A percentile compares a stretch with the other conserved stretches of the same genome.
Conservation (phyloP, 2,329 filamentous ascomycete genomes). For the Lithohypha guttulata region DNA sequence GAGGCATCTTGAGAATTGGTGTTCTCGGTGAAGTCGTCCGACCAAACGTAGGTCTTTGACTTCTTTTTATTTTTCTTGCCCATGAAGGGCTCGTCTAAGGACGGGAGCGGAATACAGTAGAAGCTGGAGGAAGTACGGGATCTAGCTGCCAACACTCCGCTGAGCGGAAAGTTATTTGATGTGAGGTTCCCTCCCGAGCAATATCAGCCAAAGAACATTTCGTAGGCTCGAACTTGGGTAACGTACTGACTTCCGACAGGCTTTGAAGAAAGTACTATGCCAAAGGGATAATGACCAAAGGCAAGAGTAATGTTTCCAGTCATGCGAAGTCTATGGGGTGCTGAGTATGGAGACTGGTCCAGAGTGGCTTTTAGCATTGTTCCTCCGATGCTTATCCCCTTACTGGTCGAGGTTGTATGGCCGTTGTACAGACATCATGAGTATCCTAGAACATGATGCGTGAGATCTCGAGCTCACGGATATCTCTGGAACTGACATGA, state of each 20-base stretch:
- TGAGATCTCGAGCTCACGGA: too few species aligned
- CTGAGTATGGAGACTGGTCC: background rate
- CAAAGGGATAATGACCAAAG: too few species aligned
- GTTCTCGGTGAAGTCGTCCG: slow-evolving; percentile 25
- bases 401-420: slow-evolving; percentile 4
- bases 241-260: slow-evolving; percentile 8
- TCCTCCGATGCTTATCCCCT: slow-evolving; percentile 2
- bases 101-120: too few species aligned
- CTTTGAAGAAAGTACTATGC: slow-evolving; percentile 9
- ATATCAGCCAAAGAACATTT: slow-evolving; percentile 7
- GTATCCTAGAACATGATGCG: slow-evolving; percentile 3
- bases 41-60: slow-evolving; percentile 26
- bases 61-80: slow-evolving; percentile 26
- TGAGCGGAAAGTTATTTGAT: too few species aligned
- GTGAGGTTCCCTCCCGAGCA: slow-evolving; percentile 2
- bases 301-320: too few species aligned
- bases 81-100: slow-evolving; percentile 26
- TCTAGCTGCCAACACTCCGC: too few species aligned
- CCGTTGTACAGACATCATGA: slow-evolving; percentile 1
- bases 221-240: slow-evolving; percentile 9
- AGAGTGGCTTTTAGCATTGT: background rate
- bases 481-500: slow-evolving; percentile 14
- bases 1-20: slow-evolving; percentile 28
- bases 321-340: slow-evolving; percentile 9
- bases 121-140: too few species aligned